Percentiles rank a stretch among this genome's conserved stretches.
Conservation (phyloP, 371 early-diverging fungal species). For the Mucor sp. region DNA sequence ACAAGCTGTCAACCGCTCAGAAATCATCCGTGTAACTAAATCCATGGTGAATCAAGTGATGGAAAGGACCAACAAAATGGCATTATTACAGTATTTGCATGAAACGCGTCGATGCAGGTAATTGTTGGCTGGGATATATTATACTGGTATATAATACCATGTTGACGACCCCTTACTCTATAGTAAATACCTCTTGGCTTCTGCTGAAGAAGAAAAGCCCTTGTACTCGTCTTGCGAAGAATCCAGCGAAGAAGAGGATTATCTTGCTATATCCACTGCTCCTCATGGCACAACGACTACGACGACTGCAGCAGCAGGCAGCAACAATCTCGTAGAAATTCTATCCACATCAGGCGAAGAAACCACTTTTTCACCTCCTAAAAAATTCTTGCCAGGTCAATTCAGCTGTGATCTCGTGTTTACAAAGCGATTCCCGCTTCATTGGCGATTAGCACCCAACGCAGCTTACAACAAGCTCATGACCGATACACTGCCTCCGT, state of each 20-base stretch:
- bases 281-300: not conserved
- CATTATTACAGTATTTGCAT: conserved; percentile 65
- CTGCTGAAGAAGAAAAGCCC: conserved; percentile 39
- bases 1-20: conserved; percentile 54
- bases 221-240: conserved; percentile 41
- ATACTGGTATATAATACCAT: too few relatives aligned
- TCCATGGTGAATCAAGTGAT: conserved; percentile 62
- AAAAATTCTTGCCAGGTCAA: conserved; percentile 61
- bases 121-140: too few relatives aligned
- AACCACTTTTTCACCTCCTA: conserved; percentile 32
- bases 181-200: conserved; percentile 71
- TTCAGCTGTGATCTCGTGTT: conserved; percentile 74
- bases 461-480: conserved; percentile 66
- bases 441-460: conserved; percentile 74
- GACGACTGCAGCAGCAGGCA: not conserved
- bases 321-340: conserved; percentile 47
- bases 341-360: conserved; percentile 50
- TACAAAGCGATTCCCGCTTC: conserved; percentile 66
- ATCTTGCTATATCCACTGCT: not conserved
- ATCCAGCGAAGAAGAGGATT: conserved; percentile 53
- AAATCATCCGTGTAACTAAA: conserved; percentile 60
- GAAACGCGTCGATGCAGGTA: conserved; percentile 72
- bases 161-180: too few relatives aligned
- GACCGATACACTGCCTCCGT: conserved; percentile 55
- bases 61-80: conserved; percentile 69